Evolutionary conservation across 2,329 filamentous ascomycete genomes (phyloP).

Genomic region (Xylariaceae sp.): DNA sequence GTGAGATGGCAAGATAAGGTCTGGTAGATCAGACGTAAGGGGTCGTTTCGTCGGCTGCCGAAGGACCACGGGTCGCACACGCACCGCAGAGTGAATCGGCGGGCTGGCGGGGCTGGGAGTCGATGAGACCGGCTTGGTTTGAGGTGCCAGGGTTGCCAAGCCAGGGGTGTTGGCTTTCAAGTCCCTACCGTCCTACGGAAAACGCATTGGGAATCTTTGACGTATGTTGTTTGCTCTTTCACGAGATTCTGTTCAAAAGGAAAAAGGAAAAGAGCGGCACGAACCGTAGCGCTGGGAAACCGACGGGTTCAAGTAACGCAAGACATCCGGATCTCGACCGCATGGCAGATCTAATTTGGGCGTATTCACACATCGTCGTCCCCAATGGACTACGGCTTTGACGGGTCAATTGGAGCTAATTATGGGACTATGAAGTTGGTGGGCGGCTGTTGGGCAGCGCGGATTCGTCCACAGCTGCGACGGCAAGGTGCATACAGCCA

Average conservation of each 20-base stretch:
- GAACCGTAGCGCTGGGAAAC: slow-evolving; percentile 11
- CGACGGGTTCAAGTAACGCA: slow-evolving; percentile 11
- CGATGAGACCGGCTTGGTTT: slow-evolving; percentile 45
- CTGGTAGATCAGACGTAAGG: slow-evolving; percentile 44
- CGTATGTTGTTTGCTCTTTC: background rate
- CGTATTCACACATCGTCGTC: background rate
- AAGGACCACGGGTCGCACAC: slow-evolving; percentile 37
- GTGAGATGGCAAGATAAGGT: slow-evolving; percentile 6
- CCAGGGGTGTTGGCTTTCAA: slow-evolving; percentile 1
- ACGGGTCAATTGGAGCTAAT: slow-evolving; percentile 23
- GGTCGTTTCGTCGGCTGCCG: slow-evolving; percentile 42
- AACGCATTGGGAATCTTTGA: background rate
- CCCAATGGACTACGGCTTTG: slow-evolving; percentile 3
- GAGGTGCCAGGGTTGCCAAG: slow-evolving; percentile 27
- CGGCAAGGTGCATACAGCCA: slow-evolving; percentile 23
- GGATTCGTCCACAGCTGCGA: slow-evolving; percentile 28
- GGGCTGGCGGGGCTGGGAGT: slow-evolving; percentile 30
- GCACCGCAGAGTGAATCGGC: slow-evolving; percentile 21
- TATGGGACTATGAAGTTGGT: slow-evolving; percentile 22
- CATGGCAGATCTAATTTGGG: slow-evolving; percentile 10
- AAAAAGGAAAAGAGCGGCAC: slow-evolving; percentile 17
- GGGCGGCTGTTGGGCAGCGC: slow-evolving; percentile 28
- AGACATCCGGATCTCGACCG: slow-evolving; percentile 2
- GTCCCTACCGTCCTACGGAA: slow-evolving; percentile 8
- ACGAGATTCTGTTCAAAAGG: slow-evolving; percentile 7